phyloP scores from a whole-genome alignment of 2,329 filamentous ascomycete species.

The Alternaria brassicicola region DNA sequence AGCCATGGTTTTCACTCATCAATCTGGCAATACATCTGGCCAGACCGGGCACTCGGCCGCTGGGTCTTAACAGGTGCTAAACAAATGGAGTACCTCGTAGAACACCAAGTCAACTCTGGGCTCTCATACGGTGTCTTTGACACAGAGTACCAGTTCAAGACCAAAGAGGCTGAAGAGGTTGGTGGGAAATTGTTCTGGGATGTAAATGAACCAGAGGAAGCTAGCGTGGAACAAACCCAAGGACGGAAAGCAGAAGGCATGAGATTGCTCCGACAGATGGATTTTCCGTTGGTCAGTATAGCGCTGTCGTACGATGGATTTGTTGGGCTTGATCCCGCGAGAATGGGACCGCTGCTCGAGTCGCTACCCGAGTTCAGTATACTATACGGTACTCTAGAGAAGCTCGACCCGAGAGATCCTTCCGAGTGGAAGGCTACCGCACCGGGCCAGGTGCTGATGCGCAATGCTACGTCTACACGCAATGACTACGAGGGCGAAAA shows the following conservation, averaged over 20 bases:
- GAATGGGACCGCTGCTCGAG: constrained; percentile 30
- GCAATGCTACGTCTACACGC: constrained; percentile 48
- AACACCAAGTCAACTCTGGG: constrained; percentile 44
- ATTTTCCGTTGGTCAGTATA: constrained; percentile 50
- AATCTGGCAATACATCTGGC: constrained; percentile 38
- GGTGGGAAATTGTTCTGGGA: constrained; percentile 40
- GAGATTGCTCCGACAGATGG: constrained; percentile 44
- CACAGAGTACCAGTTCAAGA: constrained; percentile 47
- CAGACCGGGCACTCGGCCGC: constrained; percentile 23
- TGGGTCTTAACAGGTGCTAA: constrained; percentile 15
- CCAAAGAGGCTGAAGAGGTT: constrained; percentile 32
- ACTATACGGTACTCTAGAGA: constrained; percentile 29
- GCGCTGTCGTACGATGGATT: constrained; percentile 45
- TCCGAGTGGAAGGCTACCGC: constrained; percentile 37
- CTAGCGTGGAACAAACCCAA: constrained; percentile 21
- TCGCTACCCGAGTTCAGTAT: constrained; percentile 32
- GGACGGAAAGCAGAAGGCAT: constrained; percentile 28
- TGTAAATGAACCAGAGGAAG: constrained; percentile 11
- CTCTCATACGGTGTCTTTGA: constrained; percentile 50
- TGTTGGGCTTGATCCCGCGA: constrained; percentile 31
- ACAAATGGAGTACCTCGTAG: constrained; percentile 35
- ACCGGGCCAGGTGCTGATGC: constrained; percentile 41
- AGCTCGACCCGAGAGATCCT: constrained; percentile 30
- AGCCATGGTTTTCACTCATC: constrained; percentile 40
- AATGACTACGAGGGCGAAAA: constrained; percentile 43